Evolutionary conservation across 805 yeast genomes (phyloP).

Genomic region (Grigorovia jiainica): DNA sequence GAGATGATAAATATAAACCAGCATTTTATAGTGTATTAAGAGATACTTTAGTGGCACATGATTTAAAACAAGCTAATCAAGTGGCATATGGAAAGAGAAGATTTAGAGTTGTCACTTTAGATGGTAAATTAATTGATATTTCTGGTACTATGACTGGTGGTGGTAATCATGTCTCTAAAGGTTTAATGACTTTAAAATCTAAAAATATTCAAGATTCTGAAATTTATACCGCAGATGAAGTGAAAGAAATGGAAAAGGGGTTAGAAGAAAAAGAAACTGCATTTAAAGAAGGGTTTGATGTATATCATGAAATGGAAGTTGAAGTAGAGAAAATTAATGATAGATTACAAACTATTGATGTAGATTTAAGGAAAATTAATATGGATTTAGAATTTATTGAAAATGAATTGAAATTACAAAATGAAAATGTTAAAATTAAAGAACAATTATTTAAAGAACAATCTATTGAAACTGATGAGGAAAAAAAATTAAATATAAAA

Average conservation of each 20-base stretch:
- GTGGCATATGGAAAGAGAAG: constrained; percentile 81
- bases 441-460: constrained; percentile 12
- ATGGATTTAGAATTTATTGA: constrained; percentile 58
- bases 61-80: constrained; percentile 68
- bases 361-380: constrained; percentile 45
- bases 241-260: constrained; percentile 44
- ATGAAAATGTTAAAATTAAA: constrained; percentile 35
- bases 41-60: constrained; percentile 79
- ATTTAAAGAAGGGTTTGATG: constrained; percentile 40
- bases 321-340: constrained; percentile 51
- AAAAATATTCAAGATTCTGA: constrained; percentile 24
- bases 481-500: constrained; percentile 11
- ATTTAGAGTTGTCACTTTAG: constrained; percentile 84
- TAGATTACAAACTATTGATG: constrained; percentile 61
- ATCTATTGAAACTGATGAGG: constrained; percentile 28
- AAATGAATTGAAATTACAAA: constrained; percentile 42
- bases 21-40: constrained; percentile 84
- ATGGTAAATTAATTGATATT: constrained; percentile 83
- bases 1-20: constrained; percentile 59
- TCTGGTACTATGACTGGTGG: constrained; percentile 98
- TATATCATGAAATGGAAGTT: constrained; percentile 48
- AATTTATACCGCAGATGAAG: constrained; percentile 41
- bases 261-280: constrained; percentile 44
- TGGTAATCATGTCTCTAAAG: constrained; percentile 60
- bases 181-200: constrained; percentile 57